phyloP scores from a whole-genome alignment of 495 filamentous ascomycete species.

The Xylaria longipes region DNA sequence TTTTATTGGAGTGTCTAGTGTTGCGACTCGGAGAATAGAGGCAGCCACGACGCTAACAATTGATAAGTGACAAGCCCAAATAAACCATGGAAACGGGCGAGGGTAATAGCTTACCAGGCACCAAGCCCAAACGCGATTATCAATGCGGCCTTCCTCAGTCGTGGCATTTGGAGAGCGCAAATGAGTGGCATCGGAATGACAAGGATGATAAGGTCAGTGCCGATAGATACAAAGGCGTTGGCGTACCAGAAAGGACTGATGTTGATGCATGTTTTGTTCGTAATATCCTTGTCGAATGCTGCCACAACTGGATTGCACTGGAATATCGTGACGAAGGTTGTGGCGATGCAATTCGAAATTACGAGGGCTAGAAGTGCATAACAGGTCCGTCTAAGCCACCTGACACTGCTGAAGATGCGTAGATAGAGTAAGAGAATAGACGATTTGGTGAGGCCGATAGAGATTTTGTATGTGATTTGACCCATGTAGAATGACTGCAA shows the following conservation, averaged over 20 bases:
- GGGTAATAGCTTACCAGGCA: slow-evolving; percentile 48
- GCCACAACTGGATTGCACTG: slow-evolving; percentile 61
- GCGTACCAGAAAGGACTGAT: slow-evolving; percentile 52
- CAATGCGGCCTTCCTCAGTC: slow-evolving; percentile 57
- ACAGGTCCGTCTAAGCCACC: slow-evolving; percentile 39
- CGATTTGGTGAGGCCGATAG: slow-evolving; percentile 43
- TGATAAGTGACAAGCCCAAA: neutral
- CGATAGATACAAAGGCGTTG: slow-evolving; percentile 61
- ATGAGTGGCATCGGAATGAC: slow-evolving; percentile 63
- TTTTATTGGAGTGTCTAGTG: slow-evolving; percentile 37
- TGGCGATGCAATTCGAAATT: slow-evolving; percentile 36
- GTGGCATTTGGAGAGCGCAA: slow-evolving; percentile 55
- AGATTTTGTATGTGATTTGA: slow-evolving; percentile 43
- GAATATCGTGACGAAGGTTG: slow-evolving; percentile 49
- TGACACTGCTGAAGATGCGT: slow-evolving; percentile 40
- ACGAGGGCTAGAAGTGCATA: slow-evolving; percentile 32
- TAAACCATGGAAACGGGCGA: neutral
- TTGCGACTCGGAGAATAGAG: slow-evolving; percentile 39
- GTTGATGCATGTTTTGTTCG: slow-evolving; percentile 57
- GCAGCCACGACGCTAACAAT: slow-evolving; percentile 39
- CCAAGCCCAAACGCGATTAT: slow-evolving; percentile 64
- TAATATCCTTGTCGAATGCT: slow-evolving; percentile 59
- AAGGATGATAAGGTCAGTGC: slow-evolving; percentile 63
- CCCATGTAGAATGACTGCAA: slow-evolving; percentile 40
- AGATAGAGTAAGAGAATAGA: slow-evolving; percentile 48